phyloP scores from a whole-genome alignment of 208 protist species.

The Acanthamoeba lenticulata region DNA sequence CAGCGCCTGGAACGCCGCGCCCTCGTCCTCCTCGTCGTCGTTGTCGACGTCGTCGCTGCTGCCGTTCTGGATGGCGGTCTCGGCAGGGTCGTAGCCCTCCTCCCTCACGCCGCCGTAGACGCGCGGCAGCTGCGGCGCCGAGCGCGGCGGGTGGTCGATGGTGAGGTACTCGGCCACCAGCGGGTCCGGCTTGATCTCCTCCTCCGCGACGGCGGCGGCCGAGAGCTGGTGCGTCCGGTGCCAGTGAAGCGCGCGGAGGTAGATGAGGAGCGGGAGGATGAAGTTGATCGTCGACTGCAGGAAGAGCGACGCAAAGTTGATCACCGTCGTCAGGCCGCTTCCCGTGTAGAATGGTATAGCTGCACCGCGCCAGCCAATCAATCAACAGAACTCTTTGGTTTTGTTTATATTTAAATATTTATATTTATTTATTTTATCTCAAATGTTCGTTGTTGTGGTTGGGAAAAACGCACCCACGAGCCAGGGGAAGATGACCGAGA shows the following conservation, averaged over 20 bases:
- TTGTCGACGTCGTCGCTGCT: neutral
- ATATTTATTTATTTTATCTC: neutral
- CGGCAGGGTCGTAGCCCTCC: neutral
- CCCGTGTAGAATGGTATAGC: slow-evolving; percentile 46
- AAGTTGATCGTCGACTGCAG: slow-evolving; percentile 49
- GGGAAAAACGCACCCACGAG: neutral
- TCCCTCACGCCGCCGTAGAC: neutral
- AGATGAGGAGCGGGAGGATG: slow-evolving; percentile 47
- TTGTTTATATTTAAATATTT: too few species aligned
- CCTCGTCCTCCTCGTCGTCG: neutral
- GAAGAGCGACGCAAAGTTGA: slow-evolving; percentile 56
- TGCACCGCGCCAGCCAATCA: neutral
- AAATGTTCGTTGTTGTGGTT: too few species aligned
- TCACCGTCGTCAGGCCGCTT: neutral
- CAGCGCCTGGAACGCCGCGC: neutral
- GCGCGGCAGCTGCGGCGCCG: neutral
- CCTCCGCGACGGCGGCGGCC: neutral
- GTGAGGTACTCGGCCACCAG: neutral
- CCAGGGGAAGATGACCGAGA: slow-evolving; percentile 43
- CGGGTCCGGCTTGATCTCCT: neutral
- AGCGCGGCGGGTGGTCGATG: neutral
- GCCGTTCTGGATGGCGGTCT: neutral
- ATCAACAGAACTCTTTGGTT: neutral
- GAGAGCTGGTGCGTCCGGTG: neutral
- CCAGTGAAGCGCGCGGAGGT: slow-evolving; percentile 29